These are phyloP conservation scores for Malassezia psittaci DNA, from an alignment of 1,284 basidiomycete species.

Conservation along the genomic window DNA sequence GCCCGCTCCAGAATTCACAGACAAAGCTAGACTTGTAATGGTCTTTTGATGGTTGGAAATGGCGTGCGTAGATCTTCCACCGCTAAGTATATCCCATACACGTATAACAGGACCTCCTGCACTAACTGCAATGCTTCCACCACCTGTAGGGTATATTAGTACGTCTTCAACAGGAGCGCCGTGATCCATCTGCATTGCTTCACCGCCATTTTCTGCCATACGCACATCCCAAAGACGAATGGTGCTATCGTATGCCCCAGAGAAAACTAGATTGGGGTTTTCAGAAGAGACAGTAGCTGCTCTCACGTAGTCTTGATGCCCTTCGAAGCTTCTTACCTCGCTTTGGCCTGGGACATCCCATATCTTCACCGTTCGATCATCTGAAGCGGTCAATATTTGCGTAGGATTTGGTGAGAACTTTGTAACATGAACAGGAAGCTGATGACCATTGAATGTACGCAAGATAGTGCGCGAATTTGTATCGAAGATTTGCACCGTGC, in stretches of 20 bases:
- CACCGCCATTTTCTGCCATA: conserved; percentile 29
- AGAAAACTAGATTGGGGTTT: conserved; percentile 74
- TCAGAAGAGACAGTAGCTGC: conserved; percentile 73
- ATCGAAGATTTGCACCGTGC: conserved; percentile 90
- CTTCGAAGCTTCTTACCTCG: conserved; percentile 64
- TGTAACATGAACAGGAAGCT: conserved; percentile 87
- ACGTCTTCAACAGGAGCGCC: conserved; percentile 77
- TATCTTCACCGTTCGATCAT: conserved; percentile 83
- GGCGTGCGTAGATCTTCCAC: conserved; percentile 56
- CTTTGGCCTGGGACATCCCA: conserved; percentile 92
- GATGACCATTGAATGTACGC: conserved; percentile 79
- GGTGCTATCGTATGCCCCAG: conserved; percentile 89
- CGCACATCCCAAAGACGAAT: conserved; percentile 80
- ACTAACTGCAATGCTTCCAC: conserved; percentile 70
- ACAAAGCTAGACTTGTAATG: conserved; percentile 62
- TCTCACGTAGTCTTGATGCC: conserved; percentile 90
- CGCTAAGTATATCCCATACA: conserved; percentile 90
- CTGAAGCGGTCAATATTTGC: conserved; percentile 83
- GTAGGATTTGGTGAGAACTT: conserved; percentile 77
- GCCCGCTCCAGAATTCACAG: conserved; percentile 33
- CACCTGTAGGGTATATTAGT: conserved; percentile 70
- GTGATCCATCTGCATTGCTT: conserved; percentile 46
- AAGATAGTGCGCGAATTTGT: conserved; percentile 87
- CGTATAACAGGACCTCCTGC: conserved; percentile 85
- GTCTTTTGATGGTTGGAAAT: conserved; percentile 87